Base-by-base conservation (phyloP, 805 yeast species). In the Starmera quercuum region DNA sequence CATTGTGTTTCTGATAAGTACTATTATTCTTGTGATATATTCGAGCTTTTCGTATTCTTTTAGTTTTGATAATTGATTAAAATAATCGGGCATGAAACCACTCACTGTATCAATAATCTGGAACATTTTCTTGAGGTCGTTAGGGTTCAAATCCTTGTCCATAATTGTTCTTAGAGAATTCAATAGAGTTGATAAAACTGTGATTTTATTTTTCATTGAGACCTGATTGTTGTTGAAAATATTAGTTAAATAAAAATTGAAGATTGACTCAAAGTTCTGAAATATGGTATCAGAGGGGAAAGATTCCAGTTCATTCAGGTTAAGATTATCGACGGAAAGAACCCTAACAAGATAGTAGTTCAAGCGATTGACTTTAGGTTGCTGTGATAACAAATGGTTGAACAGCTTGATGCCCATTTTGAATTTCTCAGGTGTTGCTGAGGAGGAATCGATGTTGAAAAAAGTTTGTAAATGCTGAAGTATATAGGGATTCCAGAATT, bases 1-100 rank as follows among this genome's bases (percentile, higher is more conserved):
- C 30, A 49, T 43, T 12, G 40, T 41, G 2, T 44, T 32, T 31
- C 41, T 47, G 5, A 46, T 9, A 7, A 44, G 22, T 4, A 41
- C 27, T 4, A 43, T 29, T 13, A 36, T 34, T 18, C 41, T 41
- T 20, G 41, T 45, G 20, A 49, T 29, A 24, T 39, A 35, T 22
- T 40, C 47, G 20, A 41, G 16, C 26, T 23, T 35, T 8, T 11
- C 20, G 14, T n/a, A 20, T 6, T 19, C 20, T 4, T 24, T 24
- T 6, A 25, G 16, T 11, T 27, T 30, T 2, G 15, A 12, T 7
- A 31, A 20, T 2, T 26, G n/a, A 3, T 14, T 20, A 7, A 38
- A 28, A 15, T 19, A 18, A 2, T 19, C 5, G 22, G 13, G n/a
- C 37, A 24, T 23, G 42, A 41, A 12, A 14, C 22, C 6, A 14